Evolutionary conservation across 2,329 filamentous ascomycete species (phyloP), one percentile per base, ranked within the genome.

Genomic region (Colletotrichum sojae): DNA sequence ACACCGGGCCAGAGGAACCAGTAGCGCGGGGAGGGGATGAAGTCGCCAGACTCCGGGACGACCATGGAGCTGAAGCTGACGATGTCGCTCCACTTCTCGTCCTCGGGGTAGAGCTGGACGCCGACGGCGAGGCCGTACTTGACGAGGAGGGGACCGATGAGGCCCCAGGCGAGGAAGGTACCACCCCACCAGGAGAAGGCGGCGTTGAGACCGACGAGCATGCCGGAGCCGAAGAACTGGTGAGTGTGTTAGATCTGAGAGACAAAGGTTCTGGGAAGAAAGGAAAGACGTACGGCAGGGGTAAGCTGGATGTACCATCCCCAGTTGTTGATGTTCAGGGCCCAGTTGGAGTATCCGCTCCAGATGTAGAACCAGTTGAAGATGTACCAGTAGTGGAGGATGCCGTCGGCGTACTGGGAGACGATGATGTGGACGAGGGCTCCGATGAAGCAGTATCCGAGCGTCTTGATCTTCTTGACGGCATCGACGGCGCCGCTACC

Each of bases 301-400:
- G 88, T 90, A 71, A 83, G 84, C 72, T 89, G 87, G 56, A 89
- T 80, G 71, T 86, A 81, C 88, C 88, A 90, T 16, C 86, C 86
- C 88, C 88, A 90, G 79, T 86, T 89, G 77, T 90, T 86, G 18
- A 86, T 82, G 58, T 82, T 80, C 31, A 89, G 79, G 1, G 86
- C 86, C 16, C 76, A 76, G 71, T 84, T 87, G 58, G 79, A 83
- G 77, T 87, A 84, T 63, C 83, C 79, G 63, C 83, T 80, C 86
- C 87, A 89, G 72, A 85, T 84, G 75, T 82, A 88, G 76, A 89
- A 84, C 81, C 82, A 83, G 25, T 81, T 83, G 71, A 86, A 85
- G 66, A 84, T 76, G 71, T 86, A 85, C 85, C 86, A 88, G 75
- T 88, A 86, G 83, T 87, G 89, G 5, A 90, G 79, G 59, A 90